Conservation (phyloP, 305 asterid species). For the Lippia alba region DNA sequence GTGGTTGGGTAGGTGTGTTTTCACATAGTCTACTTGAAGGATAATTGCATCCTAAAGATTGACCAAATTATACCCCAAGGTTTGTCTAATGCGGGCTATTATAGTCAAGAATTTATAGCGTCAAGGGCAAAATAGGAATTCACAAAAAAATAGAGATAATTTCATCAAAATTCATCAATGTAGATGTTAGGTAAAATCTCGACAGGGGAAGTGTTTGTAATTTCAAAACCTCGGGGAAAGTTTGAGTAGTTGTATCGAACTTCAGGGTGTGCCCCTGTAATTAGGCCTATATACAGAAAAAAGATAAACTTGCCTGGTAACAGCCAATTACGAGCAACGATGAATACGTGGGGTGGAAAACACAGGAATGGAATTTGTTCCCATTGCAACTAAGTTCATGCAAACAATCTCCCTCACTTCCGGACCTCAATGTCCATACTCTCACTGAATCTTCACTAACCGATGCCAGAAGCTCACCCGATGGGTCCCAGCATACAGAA, state of each 20-base stretch:
- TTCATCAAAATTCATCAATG: too few species aligned
- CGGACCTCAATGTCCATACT: constrained; percentile 83
- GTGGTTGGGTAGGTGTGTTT: neutral
- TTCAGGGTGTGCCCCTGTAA: too few species aligned
- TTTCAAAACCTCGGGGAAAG: too few species aligned
- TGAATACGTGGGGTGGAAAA: constrained; percentile 86
- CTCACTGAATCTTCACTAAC: constrained; percentile 91
- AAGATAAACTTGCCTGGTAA: constrained; percentile 72
- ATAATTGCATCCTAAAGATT: too few species aligned
- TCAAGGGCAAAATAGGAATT: too few species aligned
- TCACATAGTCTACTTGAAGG: neutral
- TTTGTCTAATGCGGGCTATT: too few species aligned
- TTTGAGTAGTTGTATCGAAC: too few species aligned
- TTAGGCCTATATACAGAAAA: neutral
- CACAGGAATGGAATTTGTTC: constrained; percentile 88
- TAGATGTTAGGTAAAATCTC: too few species aligned
- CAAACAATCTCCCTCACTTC: constrained; percentile 83
- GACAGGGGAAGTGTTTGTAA: too few species aligned
- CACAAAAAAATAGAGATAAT: too few species aligned
- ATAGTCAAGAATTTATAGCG: too few species aligned
- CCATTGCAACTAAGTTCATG: constrained; percentile 92
- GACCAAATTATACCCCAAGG: too few species aligned
- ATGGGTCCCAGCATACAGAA: constrained; percentile 89
- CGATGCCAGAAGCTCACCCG: constrained; percentile 91
- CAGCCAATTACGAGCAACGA: constrained; percentile 91